Evolutionary conservation across 495 filamentous ascomycete species (phyloP), one percentile per base, ranked within the genome.

Genomic region (Entonaema liquescens): DNA sequence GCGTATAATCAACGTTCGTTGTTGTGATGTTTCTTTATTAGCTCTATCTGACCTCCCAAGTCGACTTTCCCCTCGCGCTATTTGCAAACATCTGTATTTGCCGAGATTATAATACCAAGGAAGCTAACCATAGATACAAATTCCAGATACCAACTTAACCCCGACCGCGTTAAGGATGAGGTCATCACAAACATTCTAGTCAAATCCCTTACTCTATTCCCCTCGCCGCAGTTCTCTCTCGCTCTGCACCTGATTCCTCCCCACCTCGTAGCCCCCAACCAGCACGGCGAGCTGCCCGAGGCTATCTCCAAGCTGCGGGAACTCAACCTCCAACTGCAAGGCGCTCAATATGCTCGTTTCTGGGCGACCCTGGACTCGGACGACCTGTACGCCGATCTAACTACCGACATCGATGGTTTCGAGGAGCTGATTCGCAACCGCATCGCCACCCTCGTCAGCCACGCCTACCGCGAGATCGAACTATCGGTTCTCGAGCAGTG

Each of bases 121-220:
- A 23, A 19, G 49, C 53, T 56, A 56, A 56, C 29, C 29, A 17
- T 35, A 23, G 9, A 31, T 56, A 15, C 25, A 29, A 53, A 26
- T 4, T 17, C 23, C 74, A 99, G 96, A 65, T 99, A 98, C 89
- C 96, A 99, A 85, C 97, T 99, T 87, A 99, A 99, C 88, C 95
- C 95, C 21, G 94, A 98, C 87, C 94, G 97, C 73, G 89, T 93
- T 81, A 93, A 94, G 80, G 91, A 97, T 74, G 96, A 99, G 83
- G 93, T 92, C 74, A 93, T 93, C 78, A 98, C 96, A 86, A 98
- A 98, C 86, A 91, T 98, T 88, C 93, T 99, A 79, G 92, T 95
- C 83, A 98, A 98, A 88, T 88, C 94, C 64, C 89, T 99, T 75
- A 97, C 95, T 71, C 92, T 97, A 81, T 98, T 99, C 88, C 96